A percentile compares a stretch with the other conserved stretches of the same genome.
Evolutionary conservation across 2,329 filamentous ascomycete genomes (phyloP).

Genomic region (Diaporthe humulicola): DNA sequence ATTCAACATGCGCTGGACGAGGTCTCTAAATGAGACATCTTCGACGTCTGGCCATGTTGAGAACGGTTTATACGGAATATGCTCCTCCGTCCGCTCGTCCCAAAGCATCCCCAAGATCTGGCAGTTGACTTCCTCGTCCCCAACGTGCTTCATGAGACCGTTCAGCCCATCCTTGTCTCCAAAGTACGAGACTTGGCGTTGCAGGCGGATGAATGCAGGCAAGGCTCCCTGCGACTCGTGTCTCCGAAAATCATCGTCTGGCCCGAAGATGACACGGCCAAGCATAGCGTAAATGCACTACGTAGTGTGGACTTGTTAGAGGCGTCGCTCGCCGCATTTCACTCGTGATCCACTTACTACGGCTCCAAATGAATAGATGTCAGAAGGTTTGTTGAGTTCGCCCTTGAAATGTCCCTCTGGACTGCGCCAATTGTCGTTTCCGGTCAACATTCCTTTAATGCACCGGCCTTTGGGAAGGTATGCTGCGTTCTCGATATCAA

Average conservation of each 20-base stretch:
- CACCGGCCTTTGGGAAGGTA: background rate
- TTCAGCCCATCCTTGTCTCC: background rate
- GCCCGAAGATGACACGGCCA: slow-evolving; percentile 1
- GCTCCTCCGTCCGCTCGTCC: slow-evolving; percentile 3
- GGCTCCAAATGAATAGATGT: slow-evolving; percentile 2
- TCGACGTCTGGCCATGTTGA: background rate
- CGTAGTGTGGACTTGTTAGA: background rate
- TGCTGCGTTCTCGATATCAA: background rate
- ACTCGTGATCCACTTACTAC: background rate
- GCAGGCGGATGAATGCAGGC: background rate
- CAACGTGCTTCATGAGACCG: background rate
- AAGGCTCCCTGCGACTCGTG: slow-evolving; percentile 1
- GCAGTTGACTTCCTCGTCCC: background rate
- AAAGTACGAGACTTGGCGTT: background rate
- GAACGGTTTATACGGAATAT: background rate
- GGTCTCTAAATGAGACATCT: background rate
- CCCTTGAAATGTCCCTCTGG: slow-evolving; percentile 20
- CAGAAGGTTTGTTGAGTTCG: background rate
- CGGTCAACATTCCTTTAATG: background rate
- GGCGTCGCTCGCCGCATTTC: no score
- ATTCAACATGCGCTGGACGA: slow-evolving; percentile 1
- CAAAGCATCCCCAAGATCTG: slow-evolving; percentile 1
- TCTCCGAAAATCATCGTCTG: background rate
- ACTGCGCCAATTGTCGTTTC: slow-evolving; percentile 13
- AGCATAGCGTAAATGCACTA: slow-evolving; percentile 10